Evolutionary conservation across 768 basidiomycete genomes (phyloP).

Genomic region (Calocybe cyanea): DNA sequence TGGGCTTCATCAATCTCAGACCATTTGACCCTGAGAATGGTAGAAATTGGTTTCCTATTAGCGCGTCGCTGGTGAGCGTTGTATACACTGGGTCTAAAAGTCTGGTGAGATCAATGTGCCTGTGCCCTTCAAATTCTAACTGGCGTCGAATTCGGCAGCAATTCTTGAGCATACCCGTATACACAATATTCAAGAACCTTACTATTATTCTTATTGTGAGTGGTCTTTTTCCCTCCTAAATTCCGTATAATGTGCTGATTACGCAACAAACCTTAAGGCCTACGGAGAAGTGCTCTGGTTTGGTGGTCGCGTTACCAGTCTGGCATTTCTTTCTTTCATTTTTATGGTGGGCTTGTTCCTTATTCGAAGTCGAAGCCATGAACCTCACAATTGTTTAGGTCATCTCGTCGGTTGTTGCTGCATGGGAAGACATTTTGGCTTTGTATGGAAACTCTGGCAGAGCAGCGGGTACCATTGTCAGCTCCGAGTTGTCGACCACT

Average conservation of each 20-base stretch:
- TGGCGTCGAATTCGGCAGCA: constrained; percentile 51
- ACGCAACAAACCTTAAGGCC: constrained; percentile 57
- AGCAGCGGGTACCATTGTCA: not conserved
- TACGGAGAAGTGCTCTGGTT: constrained; percentile 99
- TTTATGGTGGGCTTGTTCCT: constrained; percentile 66
- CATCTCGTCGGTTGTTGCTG: constrained; percentile 91
- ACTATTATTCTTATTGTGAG: constrained; percentile 97
- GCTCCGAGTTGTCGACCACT: constrained; percentile 37
- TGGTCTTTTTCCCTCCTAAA: constrained; percentile 10
- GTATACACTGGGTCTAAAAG: constrained; percentile 99
- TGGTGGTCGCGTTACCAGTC: constrained; percentile 78
- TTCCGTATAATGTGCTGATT: too few species aligned
- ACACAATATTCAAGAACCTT: constrained; percentile 99
- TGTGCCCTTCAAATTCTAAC: too few species aligned
- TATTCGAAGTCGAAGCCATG: not conserved
- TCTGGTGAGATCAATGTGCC: constrained; percentile 69
- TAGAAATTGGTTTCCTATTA: constrained; percentile 93
- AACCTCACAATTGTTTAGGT: constrained; percentile 44
- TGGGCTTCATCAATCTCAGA: constrained; percentile 81
- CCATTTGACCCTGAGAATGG: constrained; percentile 81
- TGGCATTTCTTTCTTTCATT: constrained; percentile 86
- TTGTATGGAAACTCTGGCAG: constrained; percentile 22
- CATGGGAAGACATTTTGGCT: constrained; percentile 81
- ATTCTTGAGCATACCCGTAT: constrained; percentile 95
- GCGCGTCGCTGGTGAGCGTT: constrained; percentile 84